Evolutionary conservation across 1,139 yeast genomes (phyloP).

Genomic region (Meyerozyma elateridarum): DNA sequence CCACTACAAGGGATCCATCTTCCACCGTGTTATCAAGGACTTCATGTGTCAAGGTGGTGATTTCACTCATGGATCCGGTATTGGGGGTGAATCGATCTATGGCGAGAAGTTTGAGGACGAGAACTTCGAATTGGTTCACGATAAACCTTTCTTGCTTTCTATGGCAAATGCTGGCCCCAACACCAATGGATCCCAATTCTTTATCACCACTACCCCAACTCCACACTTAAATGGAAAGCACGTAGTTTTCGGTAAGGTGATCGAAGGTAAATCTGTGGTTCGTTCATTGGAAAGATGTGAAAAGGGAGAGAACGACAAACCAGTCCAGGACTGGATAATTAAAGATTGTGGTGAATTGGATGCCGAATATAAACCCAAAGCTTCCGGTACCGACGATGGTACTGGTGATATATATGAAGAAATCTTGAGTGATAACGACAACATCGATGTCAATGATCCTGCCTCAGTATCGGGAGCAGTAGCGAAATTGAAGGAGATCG

Average conservation of each 20-base stretch:
- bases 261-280: constrained; percentile 77
- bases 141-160: constrained; percentile 78
- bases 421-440: constrained; percentile 66
- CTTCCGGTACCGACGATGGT: constrained; percentile 55
- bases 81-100: constrained; percentile 93
- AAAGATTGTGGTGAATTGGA: constrained; percentile 79
- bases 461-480: constrained; percentile 66
- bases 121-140: constrained; percentile 71
- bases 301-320: constrained; percentile 61
- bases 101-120: constrained; percentile 97
- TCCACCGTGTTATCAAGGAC: constrained; percentile 88
- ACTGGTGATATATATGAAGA: constrained; percentile 86
- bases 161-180: constrained; percentile 97
- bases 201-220: constrained; percentile 80
- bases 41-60: constrained; percentile 98
- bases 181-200: constrained; percentile 94
- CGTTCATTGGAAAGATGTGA: constrained; percentile 69
- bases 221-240: constrained; percentile 92
- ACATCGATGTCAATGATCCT: constrained; percentile 54
- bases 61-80: constrained; percentile 83
- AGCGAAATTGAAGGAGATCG: constrained; percentile 66
- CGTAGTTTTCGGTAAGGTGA: constrained; percentile 89
- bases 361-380: constrained; percentile 46
- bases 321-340: constrained; percentile 61
- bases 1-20: constrained; percentile 70